Conservation (phyloP, 495 filamentous ascomycete species). For the Lophiotrema nucula region DNA sequence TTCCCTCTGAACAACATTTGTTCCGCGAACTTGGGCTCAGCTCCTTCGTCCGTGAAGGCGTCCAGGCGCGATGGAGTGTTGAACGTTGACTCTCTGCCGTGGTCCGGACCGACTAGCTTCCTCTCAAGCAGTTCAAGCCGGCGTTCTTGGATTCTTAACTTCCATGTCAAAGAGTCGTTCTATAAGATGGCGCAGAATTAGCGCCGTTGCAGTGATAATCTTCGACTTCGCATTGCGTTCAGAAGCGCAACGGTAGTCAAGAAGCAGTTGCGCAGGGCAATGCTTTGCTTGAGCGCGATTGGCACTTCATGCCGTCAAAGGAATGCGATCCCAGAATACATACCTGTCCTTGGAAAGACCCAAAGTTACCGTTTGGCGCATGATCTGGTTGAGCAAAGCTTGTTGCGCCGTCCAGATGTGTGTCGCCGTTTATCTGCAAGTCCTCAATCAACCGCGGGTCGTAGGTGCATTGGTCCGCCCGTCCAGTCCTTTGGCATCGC, state of each 20-base stretch:
- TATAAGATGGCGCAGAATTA: too few species aligned
- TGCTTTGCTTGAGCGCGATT: too few species aligned
- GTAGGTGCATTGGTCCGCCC: slow-evolving; percentile 29
- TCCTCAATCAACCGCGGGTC: slow-evolving; percentile 28
- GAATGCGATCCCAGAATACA: too few species aligned
- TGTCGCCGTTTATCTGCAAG: background rate
- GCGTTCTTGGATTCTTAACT: slow-evolving; percentile 22
- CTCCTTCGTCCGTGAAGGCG: background rate
- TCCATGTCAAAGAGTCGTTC: slow-evolving; percentile 28
- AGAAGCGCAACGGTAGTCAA: background rate
- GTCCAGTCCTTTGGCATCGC: slow-evolving; percentile 26
- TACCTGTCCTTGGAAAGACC: too few species aligned
- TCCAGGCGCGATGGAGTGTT: background rate
- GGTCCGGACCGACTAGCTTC: slow-evolving; percentile 8
- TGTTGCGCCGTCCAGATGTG: background rate
- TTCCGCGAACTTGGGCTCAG: slow-evolving; percentile 11
- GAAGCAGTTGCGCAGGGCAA: background rate
- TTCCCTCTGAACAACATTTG: slow-evolving; percentile 50
- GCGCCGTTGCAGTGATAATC: too few species aligned
- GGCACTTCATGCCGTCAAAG: too few species aligned
- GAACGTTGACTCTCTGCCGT: background rate
- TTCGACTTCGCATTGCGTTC: background rate
- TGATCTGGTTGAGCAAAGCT: background rate
- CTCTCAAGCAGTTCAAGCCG: slow-evolving; percentile 26
- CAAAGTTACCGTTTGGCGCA: background rate